These are phyloP conservation scores for Tolypocladium album DNA, from an alignment of 2,329 filamentous ascomycete genomes.

Conservation along the genomic window DNA sequence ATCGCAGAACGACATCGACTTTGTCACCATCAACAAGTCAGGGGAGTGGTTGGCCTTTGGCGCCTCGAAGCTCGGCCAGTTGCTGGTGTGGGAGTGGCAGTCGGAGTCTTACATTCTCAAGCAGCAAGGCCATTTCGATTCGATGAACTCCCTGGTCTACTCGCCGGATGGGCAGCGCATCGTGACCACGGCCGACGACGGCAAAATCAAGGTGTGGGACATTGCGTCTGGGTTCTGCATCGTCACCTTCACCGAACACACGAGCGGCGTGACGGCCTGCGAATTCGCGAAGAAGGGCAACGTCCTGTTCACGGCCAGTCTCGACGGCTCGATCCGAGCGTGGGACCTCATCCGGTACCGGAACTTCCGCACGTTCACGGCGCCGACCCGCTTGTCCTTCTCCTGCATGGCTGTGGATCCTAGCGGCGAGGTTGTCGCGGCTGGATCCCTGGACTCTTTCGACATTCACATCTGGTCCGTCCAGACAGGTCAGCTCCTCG, in stretches of 20 bases:
- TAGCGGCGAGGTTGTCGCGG: slow-evolving; percentile 90
- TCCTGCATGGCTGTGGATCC: slow-evolving; percentile 94
- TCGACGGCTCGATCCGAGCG: slow-evolving; percentile 87
- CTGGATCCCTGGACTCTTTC: slow-evolving; percentile 89
- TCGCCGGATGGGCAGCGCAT: slow-evolving; percentile 89
- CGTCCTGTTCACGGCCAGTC: slow-evolving; percentile 86
- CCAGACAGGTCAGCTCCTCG: slow-evolving; percentile 89
- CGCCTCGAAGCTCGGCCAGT: slow-evolving; percentile 85
- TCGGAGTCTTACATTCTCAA: slow-evolving; percentile 98
- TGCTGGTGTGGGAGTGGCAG: slow-evolving; percentile 99
- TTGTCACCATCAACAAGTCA: slow-evolving; percentile 84
- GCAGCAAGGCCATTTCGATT: slow-evolving; percentile 94
- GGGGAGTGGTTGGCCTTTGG: slow-evolving; percentile 98
- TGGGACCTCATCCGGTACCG: slow-evolving; percentile 95
- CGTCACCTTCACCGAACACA: slow-evolving; percentile 96
- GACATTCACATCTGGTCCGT: slow-evolving; percentile 98
- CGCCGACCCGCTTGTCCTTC: slow-evolving; percentile 82
- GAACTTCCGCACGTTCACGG: slow-evolving; percentile 96
- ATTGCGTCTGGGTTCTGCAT: slow-evolving; percentile 94
- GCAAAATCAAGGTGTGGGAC: slow-evolving; percentile 98
- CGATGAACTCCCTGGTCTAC: slow-evolving; percentile 87
- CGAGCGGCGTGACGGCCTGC: slow-evolving; percentile 85
- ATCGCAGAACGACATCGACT: slow-evolving; percentile 93
- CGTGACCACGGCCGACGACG: slow-evolving; percentile 89
- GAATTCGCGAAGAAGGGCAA: slow-evolving; percentile 93